Conservation (phyloP, 768 basidiomycete species). For the Tylopilus intermedius region DNA sequence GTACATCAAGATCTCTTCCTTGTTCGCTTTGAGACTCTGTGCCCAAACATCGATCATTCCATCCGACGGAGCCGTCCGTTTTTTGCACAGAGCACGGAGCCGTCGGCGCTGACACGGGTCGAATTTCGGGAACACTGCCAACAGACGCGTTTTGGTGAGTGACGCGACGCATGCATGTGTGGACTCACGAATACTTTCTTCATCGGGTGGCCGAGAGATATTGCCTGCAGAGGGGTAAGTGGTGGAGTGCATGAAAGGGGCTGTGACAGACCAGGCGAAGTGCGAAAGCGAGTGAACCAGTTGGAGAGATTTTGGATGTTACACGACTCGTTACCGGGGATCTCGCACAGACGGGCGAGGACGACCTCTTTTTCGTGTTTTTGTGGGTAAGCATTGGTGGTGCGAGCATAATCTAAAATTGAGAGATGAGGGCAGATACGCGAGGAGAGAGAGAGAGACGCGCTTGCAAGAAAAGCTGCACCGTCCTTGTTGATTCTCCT, state of each 20-base stretch:
- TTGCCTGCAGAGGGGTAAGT: background rate
- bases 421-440: background rate
- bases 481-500: constrained; percentile 10
- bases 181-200: constrained; percentile 26
- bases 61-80: constrained; percentile 13
- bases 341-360: constrained; percentile 10
- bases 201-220: constrained; percentile 1
- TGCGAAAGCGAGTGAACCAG: constrained; percentile 26
- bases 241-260: background rate
- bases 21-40: constrained; percentile 16
- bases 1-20: constrained; percentile 21
- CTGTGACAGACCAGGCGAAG: background rate
- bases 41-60: constrained; percentile 28
- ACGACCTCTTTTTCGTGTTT: constrained; percentile 12
- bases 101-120: constrained; percentile 19
- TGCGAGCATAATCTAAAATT: constrained; percentile 18
- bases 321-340: constrained; percentile 23
- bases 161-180: background rate
- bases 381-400: constrained; percentile 11
- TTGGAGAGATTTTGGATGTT: constrained; percentile 10
- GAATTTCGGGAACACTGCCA: constrained; percentile 27
- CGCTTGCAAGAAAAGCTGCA: background rate
- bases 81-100: constrained; percentile 17
- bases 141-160: background rate
- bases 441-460: background rate